Conservation (phyloP, 2,329 filamentous ascomycete genomes). For the Dactylonectria estremocensis region DNA sequence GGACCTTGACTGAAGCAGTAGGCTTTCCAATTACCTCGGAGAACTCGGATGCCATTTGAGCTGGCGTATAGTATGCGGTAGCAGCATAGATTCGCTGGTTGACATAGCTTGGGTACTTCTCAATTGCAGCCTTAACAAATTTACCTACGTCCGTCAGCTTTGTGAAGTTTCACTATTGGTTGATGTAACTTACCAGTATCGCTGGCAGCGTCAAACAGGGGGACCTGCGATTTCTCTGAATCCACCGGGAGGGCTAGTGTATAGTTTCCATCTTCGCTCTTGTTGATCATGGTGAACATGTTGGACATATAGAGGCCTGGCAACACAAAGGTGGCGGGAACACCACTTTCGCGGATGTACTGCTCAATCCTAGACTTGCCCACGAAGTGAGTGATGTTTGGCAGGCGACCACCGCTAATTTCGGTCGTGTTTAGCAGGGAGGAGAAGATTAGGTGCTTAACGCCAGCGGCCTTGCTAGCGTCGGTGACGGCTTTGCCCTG, state of each 20-base stretch:
- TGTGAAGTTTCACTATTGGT: fast-evolving
- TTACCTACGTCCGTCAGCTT: slow-evolving; percentile 41
- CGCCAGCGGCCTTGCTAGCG: slow-evolving; percentile 59
- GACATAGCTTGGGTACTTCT: slow-evolving; percentile 41
- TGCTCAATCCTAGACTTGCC: slow-evolving; percentile 69
- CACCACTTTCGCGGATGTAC: slow-evolving; percentile 66
- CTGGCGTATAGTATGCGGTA: slow-evolving; percentile 54
- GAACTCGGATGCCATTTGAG: slow-evolving; percentile 54
- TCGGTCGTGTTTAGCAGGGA: slow-evolving; percentile 59
- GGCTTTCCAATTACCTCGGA: slow-evolving; percentile 54
- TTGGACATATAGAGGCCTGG: slow-evolving; percentile 72
- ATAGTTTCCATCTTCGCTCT: slow-evolving; percentile 50
- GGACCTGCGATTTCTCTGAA: slow-evolving; percentile 52
- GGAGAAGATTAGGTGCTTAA: slow-evolving; percentile 64
- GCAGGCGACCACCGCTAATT: slow-evolving; percentile 55
- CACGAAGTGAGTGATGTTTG: slow-evolving; percentile 68
- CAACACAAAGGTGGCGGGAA: slow-evolving; percentile 67
- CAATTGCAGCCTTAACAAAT: slow-evolving; percentile 55
- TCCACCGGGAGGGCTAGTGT: slow-evolving; percentile 48
- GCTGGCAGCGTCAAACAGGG: slow-evolving; percentile 54
- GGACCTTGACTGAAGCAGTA: slow-evolving; percentile 49
- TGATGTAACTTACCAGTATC: slow-evolving; percentile 58
- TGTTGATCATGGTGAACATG: slow-evolving; percentile 47
- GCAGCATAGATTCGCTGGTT: slow-evolving; percentile 56
- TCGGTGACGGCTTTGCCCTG: slow-evolving; percentile 65